Base-by-base conservation (phyloP, 1,284 basidiomycete species). In the Rhodofomes roseus region DNA sequence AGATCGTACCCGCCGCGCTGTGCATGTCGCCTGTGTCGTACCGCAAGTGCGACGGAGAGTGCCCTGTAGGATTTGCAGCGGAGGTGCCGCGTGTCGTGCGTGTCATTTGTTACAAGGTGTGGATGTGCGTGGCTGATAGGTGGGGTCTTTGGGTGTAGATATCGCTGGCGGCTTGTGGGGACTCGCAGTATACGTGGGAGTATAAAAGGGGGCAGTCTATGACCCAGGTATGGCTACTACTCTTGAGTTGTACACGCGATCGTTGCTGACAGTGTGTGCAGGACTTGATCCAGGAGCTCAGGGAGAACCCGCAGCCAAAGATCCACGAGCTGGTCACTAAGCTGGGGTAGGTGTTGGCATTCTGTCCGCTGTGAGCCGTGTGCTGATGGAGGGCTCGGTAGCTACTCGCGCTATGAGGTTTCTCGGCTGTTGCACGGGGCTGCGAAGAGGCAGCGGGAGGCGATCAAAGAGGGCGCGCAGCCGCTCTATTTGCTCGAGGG, bases 151-250 rank as follows among this genome's bases (percentile, higher is more conserved):
- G 7, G 34, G 20, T 48, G n/a, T n/a, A 68, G 66, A 48, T 68
- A 4, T 68, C 66, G 1, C 46, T 68, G 20, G 60, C 66, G 1
- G 65, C 66, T 1, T 65, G 65, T 20, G 58, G 59, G n/a, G 66
- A 68, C 56, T 57, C 60, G 22, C 65, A 68, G 59, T 46, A 55
- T 36, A 65, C 63, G 1, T 68, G 63, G 63, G 66, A 68, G 48
- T 43, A 46, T 60, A 60, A 18, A 63, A 62, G 54, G 57, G 56
- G 44, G 22, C 40, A 58, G 39, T 65, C 66, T 18, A 66, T 68
- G 62, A 68, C 65, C 4, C 63, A 61, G 58, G 63, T 62, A 52
- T n/a, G 60, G 22, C 5, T 2, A 18, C 20, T 14, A 34, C 31
- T 36, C 18, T 29, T 25, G 8, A 34, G 25, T 44, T 16, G 34